Evolutionary conservation across 257 asterid species (phyloP).

Genomic region (Salvia rosmarinus): DNA sequence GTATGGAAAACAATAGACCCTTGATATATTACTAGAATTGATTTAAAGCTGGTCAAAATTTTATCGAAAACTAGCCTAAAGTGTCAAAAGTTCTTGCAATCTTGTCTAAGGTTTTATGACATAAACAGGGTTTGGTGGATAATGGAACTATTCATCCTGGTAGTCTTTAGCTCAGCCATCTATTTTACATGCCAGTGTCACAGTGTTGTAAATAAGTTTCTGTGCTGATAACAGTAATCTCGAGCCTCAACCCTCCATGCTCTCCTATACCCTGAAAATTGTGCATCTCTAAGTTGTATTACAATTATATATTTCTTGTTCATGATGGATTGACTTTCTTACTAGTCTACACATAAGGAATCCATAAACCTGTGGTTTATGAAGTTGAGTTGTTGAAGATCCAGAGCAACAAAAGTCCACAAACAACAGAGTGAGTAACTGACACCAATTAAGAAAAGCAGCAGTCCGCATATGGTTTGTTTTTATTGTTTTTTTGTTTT

Average conservation of each 20-base stretch:
- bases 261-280: not conserved
- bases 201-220: not conserved
- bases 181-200: not conserved
- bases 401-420: slow-evolving; percentile 4
- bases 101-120: not conserved
- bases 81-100: not conserved
- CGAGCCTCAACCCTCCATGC: not conserved
- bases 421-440: not conserved
- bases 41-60: not conserved
- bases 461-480: not conserved
- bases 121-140: not conserved
- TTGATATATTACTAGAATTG: not conserved
- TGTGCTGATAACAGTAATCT: not conserved
- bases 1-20: not conserved
- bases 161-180: not conserved
- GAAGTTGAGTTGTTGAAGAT: not conserved
- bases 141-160: not conserved
- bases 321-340: not conserved
- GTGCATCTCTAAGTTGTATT: not conserved
- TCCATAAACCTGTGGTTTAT: not conserved
- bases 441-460: not conserved
- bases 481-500: not conserved
- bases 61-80: not conserved
- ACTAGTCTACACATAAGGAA: not conserved
- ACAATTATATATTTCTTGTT: not conserved